A percentile compares a stretch with the other conserved stretches of the same genome.
Conservation (phyloP, 179 eudicot species). For the Beta corolliflora region DNA sequence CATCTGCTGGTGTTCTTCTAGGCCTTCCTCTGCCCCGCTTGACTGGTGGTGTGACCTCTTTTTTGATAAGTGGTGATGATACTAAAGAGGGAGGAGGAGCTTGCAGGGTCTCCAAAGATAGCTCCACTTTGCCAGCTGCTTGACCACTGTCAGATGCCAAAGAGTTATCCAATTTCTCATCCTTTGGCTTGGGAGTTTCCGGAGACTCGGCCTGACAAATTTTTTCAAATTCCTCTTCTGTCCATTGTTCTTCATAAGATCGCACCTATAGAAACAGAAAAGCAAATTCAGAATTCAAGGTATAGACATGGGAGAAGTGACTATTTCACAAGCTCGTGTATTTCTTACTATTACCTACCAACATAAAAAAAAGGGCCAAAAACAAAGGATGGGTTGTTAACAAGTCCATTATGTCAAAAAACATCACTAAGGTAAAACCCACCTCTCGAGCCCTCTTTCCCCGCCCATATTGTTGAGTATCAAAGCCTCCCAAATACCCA, state of each 20-base stretch:
- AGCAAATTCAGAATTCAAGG: background rate
- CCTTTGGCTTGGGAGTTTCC: slow-evolving; percentile 52
- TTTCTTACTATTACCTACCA: background rate
- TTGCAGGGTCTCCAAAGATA: slow-evolving; percentile 20
- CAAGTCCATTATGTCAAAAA: slow-evolving; percentile 8
- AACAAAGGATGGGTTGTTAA: background rate
- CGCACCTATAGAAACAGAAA: slow-evolving; percentile 61
- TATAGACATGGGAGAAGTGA: background rate
- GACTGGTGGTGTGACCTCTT: slow-evolving; percentile 55
- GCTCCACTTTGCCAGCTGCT: slow-evolving; percentile 39
- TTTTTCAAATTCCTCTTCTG: slow-evolving; percentile 97
- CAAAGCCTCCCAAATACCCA: slow-evolving; percentile 67
- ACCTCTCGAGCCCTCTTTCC: slow-evolving; percentile 99
- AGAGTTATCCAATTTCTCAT: slow-evolving; percentile 42
- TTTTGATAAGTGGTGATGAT: slow-evolving; percentile 34
- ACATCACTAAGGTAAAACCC: slow-evolving; percentile 25
- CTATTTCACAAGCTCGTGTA: slow-evolving; percentile 1
- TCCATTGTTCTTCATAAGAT: slow-evolving; percentile 97
- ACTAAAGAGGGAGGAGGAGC: slow-evolving; percentile 23
- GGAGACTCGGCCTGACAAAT: slow-evolving; percentile 78
- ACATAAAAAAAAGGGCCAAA: background rate
- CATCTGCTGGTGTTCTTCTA: slow-evolving; percentile 43
- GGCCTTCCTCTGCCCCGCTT: slow-evolving; percentile 99
- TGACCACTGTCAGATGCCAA: slow-evolving; percentile 34
- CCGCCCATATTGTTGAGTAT: slow-evolving; percentile 93